Base-by-base conservation (phyloP, 2,329 filamentous ascomycete species). In the Graphilbum fragrans region DNA sequence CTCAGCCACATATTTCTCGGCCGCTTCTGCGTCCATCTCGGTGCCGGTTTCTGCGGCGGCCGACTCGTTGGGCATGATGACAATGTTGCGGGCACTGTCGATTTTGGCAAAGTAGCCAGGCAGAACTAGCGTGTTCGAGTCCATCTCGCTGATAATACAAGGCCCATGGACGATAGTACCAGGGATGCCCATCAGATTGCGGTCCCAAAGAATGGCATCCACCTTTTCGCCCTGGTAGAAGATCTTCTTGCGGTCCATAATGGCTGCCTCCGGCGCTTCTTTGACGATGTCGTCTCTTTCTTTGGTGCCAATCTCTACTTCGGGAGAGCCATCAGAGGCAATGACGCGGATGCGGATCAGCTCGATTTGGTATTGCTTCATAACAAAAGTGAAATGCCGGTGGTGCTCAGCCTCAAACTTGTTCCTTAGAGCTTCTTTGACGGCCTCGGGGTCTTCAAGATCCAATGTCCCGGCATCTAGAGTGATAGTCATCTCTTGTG, bases 91-190 rank as follows among this genome's bases (percentile, higher is more conserved):
- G 37, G 68, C 63, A 6, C 48, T 50, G 43, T 70, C 67, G 6
- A 69, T 62, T 44, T 67, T 63, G 5, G 64, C 66, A 35, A 57
- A 57, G 43, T 59, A 64, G 0, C 65, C 66, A 1, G 67, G 67
- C 5, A 69, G 55, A 21, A 71, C 64, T 2, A 70, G 54, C 0
- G 67, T 70, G 47, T 70, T 70, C 18, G 65, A 67, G 47, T 70
- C 67, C 63, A 69, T 69, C 45, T 70, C 66, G 0, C 62, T 62
- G 31, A 70, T 51, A n/a, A 70, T 56, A 32, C 64, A 66, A 5
- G 67, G 67, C 0, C 67, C 67, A 2, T 51, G 39, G 3, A 70
- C 53, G 29, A 57, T 56, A 31, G 62, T 53, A 1, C 66, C 61
- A 31, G 64, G 53, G 35, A 60, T 58, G 14, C 52, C 61, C 38